Percentiles rank a stretch among this genome's conserved stretches.
Evolutionary conservation across 495 filamentous ascomycete species (phyloP).

Genomic region (Xanthoparmelia taractica): DNA sequence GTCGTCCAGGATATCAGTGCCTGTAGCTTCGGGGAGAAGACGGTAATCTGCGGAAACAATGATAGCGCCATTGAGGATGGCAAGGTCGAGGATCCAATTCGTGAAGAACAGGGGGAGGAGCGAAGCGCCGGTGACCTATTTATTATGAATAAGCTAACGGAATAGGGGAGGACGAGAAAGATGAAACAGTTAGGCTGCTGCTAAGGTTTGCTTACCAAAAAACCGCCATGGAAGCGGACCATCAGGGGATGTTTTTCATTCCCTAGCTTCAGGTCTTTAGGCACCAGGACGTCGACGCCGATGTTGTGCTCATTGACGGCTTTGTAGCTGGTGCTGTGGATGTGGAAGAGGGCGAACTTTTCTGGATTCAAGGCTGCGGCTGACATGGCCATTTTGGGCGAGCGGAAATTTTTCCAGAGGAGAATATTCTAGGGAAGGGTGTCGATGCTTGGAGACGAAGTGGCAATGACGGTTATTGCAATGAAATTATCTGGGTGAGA

Average conservation of each 20-base stretch:
- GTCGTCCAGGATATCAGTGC: neutral
- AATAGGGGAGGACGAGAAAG: neutral
- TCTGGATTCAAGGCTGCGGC: neutral
- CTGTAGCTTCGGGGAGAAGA: neutral
- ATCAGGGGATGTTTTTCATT: neutral
- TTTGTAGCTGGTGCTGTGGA: conserved; percentile 1
- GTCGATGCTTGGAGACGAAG: too few species aligned
- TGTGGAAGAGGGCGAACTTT: neutral
- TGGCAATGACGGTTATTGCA: too few species aligned
- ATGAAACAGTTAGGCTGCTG: neutral
- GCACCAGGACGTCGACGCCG: neutral
- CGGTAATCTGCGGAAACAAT: neutral
- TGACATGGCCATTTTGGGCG: neutral
- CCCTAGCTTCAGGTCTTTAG: neutral
- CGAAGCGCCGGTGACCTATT: neutral
- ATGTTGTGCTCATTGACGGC: neutral
- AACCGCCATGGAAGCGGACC: neutral
- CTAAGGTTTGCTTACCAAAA: neutral
- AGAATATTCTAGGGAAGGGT: too few species aligned
- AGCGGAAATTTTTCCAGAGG: too few species aligned
- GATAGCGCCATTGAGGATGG: neutral
- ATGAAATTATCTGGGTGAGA: too few species aligned
- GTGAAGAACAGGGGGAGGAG: neutral
- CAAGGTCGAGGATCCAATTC: neutral
- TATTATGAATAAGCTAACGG: neutral